phyloP scores from a whole-genome alignment of 805 yeast genomes.

The Myxozyma monticola region DNA sequence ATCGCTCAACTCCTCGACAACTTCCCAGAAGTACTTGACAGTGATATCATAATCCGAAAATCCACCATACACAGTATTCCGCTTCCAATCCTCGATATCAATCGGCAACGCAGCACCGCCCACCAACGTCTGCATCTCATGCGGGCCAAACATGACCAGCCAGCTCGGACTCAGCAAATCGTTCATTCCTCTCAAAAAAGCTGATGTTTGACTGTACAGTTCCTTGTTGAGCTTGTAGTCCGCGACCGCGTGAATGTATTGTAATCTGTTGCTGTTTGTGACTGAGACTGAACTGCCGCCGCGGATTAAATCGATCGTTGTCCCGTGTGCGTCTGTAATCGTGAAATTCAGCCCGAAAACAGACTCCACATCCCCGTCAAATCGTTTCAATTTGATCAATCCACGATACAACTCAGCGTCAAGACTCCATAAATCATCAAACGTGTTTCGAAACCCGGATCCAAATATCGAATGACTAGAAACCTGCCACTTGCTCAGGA shows the following conservation, averaged over 20 bases:
- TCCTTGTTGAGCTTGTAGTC: conserved; percentile 72
- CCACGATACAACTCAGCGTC: conserved; percentile 68
- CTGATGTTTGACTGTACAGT: conserved; percentile 56
- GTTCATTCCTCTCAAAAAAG: conserved; percentile 69
- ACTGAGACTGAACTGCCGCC: conserved; percentile 62
- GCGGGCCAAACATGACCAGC: conserved; percentile 82
- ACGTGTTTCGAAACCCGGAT: conserved; percentile 47
- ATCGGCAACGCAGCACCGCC: conserved; percentile 75
- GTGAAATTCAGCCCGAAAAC: conserved; percentile 67
- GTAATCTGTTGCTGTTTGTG: conserved; percentile 57
- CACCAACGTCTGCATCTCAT: conserved; percentile 78
- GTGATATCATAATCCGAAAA: conserved; percentile 55
- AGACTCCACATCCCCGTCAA: conserved; percentile 55
- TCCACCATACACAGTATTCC: conserved; percentile 67
- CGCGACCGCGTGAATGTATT: conserved; percentile 75
- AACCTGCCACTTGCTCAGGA: conserved; percentile 63
- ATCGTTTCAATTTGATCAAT: conserved; percentile 58
- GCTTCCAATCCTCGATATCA: conserved; percentile 66
- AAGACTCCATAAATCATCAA: conserved; percentile 73
- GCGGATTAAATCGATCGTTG: conserved; percentile 58
- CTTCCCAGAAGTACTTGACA: conserved; percentile 68
- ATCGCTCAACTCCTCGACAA: conserved; percentile 63
- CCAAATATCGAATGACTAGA: conserved; percentile 17
- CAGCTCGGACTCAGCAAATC: conserved; percentile 68
- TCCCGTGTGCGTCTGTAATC: conserved; percentile 36